A percentile compares a stretch with the other conserved stretches of the same genome.
These are phyloP conservation scores for Ilyonectria sp. DNA, from an alignment of 2,329 filamentous ascomycete genomes.

Conservation along the genomic window DNA sequence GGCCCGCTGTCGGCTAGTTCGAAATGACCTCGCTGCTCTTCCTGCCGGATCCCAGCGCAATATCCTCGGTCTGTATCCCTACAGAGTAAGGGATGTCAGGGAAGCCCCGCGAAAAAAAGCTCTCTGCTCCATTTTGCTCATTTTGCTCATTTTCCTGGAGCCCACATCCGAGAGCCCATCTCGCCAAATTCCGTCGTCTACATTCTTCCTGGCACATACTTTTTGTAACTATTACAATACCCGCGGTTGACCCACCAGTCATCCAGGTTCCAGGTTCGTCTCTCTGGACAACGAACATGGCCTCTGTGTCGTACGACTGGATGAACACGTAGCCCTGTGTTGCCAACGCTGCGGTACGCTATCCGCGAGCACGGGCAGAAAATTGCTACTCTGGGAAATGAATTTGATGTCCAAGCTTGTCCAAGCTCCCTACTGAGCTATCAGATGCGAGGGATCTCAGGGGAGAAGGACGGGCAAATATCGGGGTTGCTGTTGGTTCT, in stretches of 20 bases:
- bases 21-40: constrained; percentile 1
- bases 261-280: constrained; percentile 32
- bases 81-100: constrained; percentile 3
- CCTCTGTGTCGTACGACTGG: constrained; percentile 36
- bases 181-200: constrained; percentile 13
- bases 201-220: neutral
- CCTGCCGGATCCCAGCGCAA: neutral
- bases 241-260: constrained; percentile 18
- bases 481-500: constrained; percentile 24
- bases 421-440: constrained; percentile 39
- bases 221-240: constrained; percentile 7
- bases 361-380: constrained; percentile 39
- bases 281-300: constrained; percentile 29
- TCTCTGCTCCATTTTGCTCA: constrained; percentile 2
- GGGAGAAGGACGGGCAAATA: constrained; percentile 34
- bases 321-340: constrained; percentile 41
- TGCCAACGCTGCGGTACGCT: constrained; percentile 34
- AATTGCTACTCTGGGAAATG: constrained; percentile 43
- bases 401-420: constrained; percentile 44
- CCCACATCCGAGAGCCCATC: constrained; percentile 18
- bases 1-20: constrained; percentile 26
- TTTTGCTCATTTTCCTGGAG: constrained; percentile 6
- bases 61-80: neutral
- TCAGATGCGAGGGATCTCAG: constrained; percentile 32
- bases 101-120: constrained; percentile 2